Conservation (phyloP, 805 yeast species). For the Lipomyces kockii region DNA sequence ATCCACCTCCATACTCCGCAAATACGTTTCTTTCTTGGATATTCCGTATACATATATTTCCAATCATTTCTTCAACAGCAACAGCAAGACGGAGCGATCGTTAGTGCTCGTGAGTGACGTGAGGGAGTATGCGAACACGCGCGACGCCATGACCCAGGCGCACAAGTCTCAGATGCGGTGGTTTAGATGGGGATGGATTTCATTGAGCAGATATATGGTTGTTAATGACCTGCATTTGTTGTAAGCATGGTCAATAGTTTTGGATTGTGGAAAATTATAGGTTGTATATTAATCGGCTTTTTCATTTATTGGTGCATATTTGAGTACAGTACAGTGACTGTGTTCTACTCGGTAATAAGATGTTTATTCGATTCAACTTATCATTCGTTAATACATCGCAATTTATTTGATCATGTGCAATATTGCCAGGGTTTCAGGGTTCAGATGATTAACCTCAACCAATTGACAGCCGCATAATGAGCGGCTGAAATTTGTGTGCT, state of each 20-base stretch:
- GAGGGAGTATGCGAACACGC: slow-evolving; percentile 43
- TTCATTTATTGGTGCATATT: not conserved
- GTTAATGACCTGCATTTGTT: slow-evolving; percentile 62
- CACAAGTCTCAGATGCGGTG: slow-evolving; percentile 93
- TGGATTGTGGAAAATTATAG: not conserved
- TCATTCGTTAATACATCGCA: too few species aligned
- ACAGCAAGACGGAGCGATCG: slow-evolving; percentile 10
- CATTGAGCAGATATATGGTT: slow-evolving; percentile 74
- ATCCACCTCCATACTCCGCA: slow-evolving; percentile 46
- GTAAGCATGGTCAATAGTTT: not conserved
- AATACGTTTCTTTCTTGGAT: slow-evolving; percentile 47
- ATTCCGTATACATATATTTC: slow-evolving; percentile 39
- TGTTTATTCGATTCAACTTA: not conserved
- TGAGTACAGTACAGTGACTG: not conserved
- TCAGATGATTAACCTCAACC: too few species aligned
- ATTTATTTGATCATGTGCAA: too few species aligned
- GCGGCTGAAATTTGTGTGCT: not conserved
- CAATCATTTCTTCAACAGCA: slow-evolving; percentile 16
- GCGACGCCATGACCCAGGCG: slow-evolving; percentile 78
- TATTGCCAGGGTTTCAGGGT: too few species aligned
- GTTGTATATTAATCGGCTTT: not conserved
- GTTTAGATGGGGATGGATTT: slow-evolving; percentile 90
- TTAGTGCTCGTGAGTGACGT: slow-evolving; percentile 42
- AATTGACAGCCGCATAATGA: not conserved
- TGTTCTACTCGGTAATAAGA: not conserved